phyloP scores from a whole-genome alignment of 2,329 filamentous ascomycete species.

The Cladosporium sp. region DNA sequence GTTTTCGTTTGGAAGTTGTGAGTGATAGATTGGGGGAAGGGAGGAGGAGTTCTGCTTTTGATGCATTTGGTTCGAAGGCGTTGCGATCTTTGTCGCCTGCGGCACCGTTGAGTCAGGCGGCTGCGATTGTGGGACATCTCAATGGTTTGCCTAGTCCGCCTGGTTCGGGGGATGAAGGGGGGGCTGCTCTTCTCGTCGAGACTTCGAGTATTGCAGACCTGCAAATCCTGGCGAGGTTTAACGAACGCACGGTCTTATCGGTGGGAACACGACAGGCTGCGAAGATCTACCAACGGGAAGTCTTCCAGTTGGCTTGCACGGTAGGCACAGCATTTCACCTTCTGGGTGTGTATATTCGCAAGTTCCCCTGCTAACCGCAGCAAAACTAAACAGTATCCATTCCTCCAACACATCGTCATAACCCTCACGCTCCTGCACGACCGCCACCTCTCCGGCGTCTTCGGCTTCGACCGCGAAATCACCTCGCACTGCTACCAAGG shows the following conservation, averaged over 20 bases:
- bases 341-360: too few relatives aligned
- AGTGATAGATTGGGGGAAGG: too few relatives aligned
- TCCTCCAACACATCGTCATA: slow-evolving; percentile 53
- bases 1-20: slow-evolving; percentile 16
- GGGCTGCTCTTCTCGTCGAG: background rate
- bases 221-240: slow-evolving; percentile 22
- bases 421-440: slow-evolving; percentile 53
- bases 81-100: too few relatives aligned
- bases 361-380: too few relatives aligned
- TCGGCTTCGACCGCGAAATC: slow-evolving; percentile 30
- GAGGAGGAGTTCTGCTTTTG: too few relatives aligned
- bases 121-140: background rate
- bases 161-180: slow-evolving; percentile 14
- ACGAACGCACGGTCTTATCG: slow-evolving; percentile 21
- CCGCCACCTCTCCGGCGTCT: slow-evolving; percentile 35
- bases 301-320: slow-evolving; percentile 14
- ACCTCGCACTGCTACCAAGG: slow-evolving; percentile 47
- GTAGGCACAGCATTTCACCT: too few relatives aligned
- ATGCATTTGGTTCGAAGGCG: too few relatives aligned
- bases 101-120: background rate
- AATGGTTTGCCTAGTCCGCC: slow-evolving; percentile 11
- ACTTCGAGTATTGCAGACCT: slow-evolving; percentile 17
- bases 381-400: slow-evolving; percentile 51
- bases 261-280: slow-evolving; percentile 23
- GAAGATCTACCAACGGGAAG: slow-evolving; percentile 20